Evolutionary conservation across 2,329 filamentous ascomycete species (phyloP).

Genomic region (Curvularia lunata): DNA sequence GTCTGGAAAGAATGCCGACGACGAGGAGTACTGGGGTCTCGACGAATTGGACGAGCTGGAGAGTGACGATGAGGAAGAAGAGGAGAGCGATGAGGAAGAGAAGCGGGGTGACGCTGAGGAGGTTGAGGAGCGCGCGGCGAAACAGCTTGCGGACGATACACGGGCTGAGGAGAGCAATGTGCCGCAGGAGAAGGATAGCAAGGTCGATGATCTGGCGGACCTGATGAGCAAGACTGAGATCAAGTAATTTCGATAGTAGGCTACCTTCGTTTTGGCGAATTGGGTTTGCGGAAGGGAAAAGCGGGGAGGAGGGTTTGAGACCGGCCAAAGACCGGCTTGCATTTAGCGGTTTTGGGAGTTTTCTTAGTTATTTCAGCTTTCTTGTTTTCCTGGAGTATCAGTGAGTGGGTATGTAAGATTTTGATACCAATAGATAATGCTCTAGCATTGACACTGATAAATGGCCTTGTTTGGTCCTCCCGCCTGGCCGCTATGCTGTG

Average conservation of each 20-base stretch:
- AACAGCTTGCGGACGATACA: conserved; percentile 71
- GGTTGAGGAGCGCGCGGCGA: conserved; percentile 48
- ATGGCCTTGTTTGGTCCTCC: background rate
- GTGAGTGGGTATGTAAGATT: conserved; percentile 2
- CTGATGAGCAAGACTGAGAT: conserved; percentile 72
- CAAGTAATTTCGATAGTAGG: conserved; percentile 27
- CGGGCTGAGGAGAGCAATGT: conserved; percentile 76
- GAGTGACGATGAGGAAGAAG: conserved; percentile 81
- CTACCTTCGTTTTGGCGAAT: background rate
- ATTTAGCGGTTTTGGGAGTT: conserved; percentile 14
- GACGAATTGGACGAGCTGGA: conserved; percentile 79
- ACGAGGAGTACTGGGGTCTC: conserved; percentile 59
- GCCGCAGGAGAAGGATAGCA: conserved; percentile 72
- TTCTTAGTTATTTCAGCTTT: background rate
- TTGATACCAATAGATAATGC: conserved; percentile 15
- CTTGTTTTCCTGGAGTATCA: background rate
- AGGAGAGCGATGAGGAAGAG: conserved; percentile 71
- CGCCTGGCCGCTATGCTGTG: background rate
- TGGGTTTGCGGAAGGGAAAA: background rate
- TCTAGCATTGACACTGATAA: background rate
- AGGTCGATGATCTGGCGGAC: conserved; percentile 81
- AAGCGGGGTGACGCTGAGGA: conserved; percentile 61
- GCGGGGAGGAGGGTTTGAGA: background rate
- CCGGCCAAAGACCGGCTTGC: conserved; percentile 5
- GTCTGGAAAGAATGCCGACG: conserved; percentile 57